A percentile compares a stretch with the other conserved stretches of the same genome.
Conservation (phyloP, 805 yeast genomes). For the Brettanomyces nanus region DNA sequence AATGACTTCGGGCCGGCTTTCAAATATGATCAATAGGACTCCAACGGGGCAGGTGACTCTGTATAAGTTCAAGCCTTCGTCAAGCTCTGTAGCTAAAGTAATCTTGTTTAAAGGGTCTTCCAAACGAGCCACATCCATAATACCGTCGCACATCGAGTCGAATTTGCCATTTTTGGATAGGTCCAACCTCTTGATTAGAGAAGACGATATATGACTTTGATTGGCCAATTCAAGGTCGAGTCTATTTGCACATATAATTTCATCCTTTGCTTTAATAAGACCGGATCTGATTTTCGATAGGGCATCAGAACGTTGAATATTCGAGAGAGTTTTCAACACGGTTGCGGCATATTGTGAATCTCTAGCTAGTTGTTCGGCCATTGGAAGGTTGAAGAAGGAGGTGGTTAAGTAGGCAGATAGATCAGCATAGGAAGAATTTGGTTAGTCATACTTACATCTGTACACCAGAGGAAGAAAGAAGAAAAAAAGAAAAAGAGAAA, state of each 20-base stretch:
- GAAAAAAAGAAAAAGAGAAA: not conserved
- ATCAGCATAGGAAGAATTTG: not conserved
- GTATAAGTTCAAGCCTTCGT: constrained; percentile 78
- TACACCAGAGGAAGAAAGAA: not conserved
- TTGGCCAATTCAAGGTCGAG: constrained; percentile 67
- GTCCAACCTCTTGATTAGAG: constrained; percentile 80
- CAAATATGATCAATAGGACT: constrained; percentile 85
- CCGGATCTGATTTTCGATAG: constrained; percentile 66
- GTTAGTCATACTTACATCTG: not conserved
- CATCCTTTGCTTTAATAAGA: constrained; percentile 47
- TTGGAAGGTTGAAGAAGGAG: too few species aligned
- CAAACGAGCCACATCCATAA: constrained; percentile 79
- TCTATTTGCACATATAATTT: constrained; percentile 64
- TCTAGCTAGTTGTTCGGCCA: constrained; percentile 73
- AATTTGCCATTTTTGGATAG: constrained; percentile 75
- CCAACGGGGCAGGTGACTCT: constrained; percentile 93
- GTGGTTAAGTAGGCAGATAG: too few species aligned
- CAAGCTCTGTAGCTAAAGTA: constrained; percentile 75
- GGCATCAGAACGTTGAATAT: constrained; percentile 67
- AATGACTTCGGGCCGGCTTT: constrained; percentile 95
- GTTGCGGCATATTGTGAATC: constrained; percentile 81
- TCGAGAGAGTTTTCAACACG: constrained; percentile 65
- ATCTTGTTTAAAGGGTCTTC: constrained; percentile 91
- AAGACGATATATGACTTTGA: constrained; percentile 49
- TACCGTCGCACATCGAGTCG: constrained; percentile 91